phyloP scores from a whole-genome alignment of 805 yeast genomes.

The Candida alai region DNA sequence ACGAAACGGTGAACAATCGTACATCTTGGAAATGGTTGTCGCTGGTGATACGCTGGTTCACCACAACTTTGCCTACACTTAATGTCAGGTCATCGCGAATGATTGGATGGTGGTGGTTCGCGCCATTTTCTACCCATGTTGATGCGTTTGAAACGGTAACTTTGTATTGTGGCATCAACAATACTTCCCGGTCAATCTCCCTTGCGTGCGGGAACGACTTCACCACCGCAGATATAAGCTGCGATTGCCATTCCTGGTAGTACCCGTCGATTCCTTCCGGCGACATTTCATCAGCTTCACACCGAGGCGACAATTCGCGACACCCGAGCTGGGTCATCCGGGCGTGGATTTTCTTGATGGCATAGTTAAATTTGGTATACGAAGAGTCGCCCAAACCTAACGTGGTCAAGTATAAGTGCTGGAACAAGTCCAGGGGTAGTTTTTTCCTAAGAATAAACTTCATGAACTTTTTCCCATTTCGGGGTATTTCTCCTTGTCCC shows the following conservation, averaged over 20 bases:
- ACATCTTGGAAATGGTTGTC: conserved; percentile 87
- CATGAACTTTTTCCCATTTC: conserved; percentile 74
- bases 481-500: conserved; percentile 92
- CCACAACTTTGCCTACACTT: conserved; percentile 41
- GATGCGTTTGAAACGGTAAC: conserved; percentile 7
- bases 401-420: conserved; percentile 60
- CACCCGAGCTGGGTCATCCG: conserved; percentile 84
- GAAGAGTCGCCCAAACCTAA: conserved; percentile 95
- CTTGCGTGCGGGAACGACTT: conserved; percentile 19
- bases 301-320: conserved; percentile 60
- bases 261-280: conserved; percentile 76
- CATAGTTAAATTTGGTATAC: conserved; percentile 84
- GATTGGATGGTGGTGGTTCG: no score
- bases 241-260: conserved; percentile 69
- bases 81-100: conserved; percentile 11
- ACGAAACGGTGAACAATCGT: conserved; percentile 50
- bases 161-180: conserved; percentile 25
- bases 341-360: conserved; percentile 77
- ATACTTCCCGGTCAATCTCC: conserved; percentile 21
- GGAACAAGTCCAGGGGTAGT: conserved; percentile 55
- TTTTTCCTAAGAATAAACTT: conserved; percentile 62
- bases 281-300: conserved; percentile 87
- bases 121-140: conserved; percentile 2
- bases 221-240: conserved; percentile 32
- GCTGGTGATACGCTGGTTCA: conserved; percentile 62